Evolutionary conservation across 2,329 filamentous ascomycete genomes (phyloP).

Genomic region (Cladosporium colombiae): DNA sequence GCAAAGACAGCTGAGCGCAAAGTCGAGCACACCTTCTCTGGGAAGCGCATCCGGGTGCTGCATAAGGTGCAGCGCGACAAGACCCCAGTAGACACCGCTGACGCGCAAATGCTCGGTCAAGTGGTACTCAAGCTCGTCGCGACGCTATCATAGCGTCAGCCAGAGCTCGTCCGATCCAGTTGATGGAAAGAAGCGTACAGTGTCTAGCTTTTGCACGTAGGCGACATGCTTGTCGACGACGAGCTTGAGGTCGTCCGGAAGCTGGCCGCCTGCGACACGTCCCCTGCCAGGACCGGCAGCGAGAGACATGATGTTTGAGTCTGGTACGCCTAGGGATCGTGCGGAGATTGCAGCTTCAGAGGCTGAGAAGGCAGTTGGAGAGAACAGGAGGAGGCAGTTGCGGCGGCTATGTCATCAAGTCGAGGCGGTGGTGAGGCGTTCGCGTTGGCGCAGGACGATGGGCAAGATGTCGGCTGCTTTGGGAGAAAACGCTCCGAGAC

Average conservation of each 20-base stretch:
- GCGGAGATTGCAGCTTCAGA: conserved; percentile 17
- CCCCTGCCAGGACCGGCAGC: conserved; percentile 61
- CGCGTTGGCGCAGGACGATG: conserved; percentile 15
- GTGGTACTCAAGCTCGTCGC: conserved; percentile 97
- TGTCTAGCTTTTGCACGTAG: conserved; percentile 92
- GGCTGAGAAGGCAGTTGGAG: conserved; percentile 10
- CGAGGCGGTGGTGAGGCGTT: neutral
- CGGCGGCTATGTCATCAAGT: conserved; percentile 13
- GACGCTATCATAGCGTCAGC: conserved; percentile 57
- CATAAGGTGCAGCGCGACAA: conserved; percentile 84
- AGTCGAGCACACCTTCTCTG: conserved; percentile 78
- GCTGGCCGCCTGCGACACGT: conserved; percentile 38
- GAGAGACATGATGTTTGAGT: conserved; percentile 53
- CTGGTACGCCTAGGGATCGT: conserved; percentile 16
- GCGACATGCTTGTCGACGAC: conserved; percentile 72
- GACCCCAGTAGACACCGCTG: conserved; percentile 95
- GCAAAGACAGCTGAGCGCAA: conserved; percentile 92
- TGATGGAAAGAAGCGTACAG: conserved; percentile 54
- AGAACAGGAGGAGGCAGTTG: conserved; percentile 12
- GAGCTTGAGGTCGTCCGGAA: conserved; percentile 53
- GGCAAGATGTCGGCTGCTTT: conserved; percentile 14
- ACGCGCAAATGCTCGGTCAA: conserved; percentile 94
- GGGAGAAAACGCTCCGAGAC: conserved; percentile 13
- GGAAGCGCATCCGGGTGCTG: conserved; percentile 79
- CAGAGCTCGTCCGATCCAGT: conserved; percentile 20